Conservation (phyloP, 1,284 basidiomycete genomes). For the Naganishia sp. region DNA sequence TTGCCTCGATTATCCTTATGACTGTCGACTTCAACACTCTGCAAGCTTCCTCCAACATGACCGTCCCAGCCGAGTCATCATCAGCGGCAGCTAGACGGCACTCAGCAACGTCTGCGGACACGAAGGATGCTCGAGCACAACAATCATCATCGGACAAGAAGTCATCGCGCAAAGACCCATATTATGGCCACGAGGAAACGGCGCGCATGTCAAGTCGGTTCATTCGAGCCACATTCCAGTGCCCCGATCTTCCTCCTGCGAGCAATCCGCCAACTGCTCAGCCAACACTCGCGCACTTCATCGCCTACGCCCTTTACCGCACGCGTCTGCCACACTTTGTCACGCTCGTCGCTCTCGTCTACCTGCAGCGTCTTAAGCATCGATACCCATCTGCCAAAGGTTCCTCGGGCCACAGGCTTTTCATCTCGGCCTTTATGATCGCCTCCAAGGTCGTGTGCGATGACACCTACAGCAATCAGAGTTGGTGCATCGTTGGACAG, state of each 20-base stretch:
- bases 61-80: conserved; percentile 12
- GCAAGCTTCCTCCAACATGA: conserved; percentile 4
- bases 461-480: conserved; percentile 95
- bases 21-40: conserved; percentile 2
- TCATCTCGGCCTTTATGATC: conserved; percentile 93
- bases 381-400: conserved; percentile 89
- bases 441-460: conserved; percentile 70
- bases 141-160: conserved; percentile 12
- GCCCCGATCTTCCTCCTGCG: conserved; percentile 51
- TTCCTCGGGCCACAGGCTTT: conserved; percentile 85
- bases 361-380: conserved; percentile 82
- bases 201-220: conserved; percentile 68
- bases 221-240: conserved; percentile 62
- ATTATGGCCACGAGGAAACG: conserved; percentile 74
- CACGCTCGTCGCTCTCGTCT: conserved; percentile 79
- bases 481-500: conserved; percentile 90
- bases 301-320: conserved; percentile 85
- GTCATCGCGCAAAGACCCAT: conserved; percentile 60
- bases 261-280: conserved; percentile 49
- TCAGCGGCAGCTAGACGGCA: conserved; percentile 2
- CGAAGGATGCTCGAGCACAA: background rate
- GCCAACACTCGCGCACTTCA: conserved; percentile 72
- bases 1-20: background rate
- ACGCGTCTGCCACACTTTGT: conserved; percentile 80
- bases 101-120: background rate